phyloP scores from a whole-genome alignment of 768 basidiomycete species.

The Russula foetens region DNA sequence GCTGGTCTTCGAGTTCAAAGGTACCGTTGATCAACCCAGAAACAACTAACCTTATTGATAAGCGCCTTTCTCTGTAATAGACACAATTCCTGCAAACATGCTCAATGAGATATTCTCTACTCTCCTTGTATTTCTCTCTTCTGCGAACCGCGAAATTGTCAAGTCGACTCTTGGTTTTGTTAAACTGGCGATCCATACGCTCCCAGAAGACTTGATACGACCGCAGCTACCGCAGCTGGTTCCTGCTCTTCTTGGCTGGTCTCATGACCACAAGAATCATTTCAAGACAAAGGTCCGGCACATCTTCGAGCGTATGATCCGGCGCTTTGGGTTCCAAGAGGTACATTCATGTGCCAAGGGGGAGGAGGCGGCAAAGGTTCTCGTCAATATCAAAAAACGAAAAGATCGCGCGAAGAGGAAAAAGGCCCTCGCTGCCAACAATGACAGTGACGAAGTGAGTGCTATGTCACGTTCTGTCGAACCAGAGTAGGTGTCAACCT shows the following conservation, averaged over 20 bases:
- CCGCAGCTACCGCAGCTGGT: constrained; percentile 74
- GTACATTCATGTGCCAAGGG: constrained; percentile 67
- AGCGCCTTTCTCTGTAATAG: constrained; percentile 30
- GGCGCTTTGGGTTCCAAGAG: constrained; percentile 83
- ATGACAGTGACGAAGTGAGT: constrained; percentile 51
- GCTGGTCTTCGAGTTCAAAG: constrained; percentile 92
- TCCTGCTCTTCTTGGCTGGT: constrained; percentile 82
- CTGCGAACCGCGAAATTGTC: constrained; percentile 94
- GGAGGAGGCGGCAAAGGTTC: constrained; percentile 79
- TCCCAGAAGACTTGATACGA: constrained; percentile 61
- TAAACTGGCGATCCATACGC: constrained; percentile 86
- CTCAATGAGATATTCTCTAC: constrained; percentile 81
- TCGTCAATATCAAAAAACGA: constrained; percentile 90
- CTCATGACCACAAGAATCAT: constrained; percentile 97
- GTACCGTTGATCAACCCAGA: constrained; percentile 32
- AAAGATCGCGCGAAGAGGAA: constrained; percentile 91
- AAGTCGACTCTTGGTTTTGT: constrained; percentile 93
- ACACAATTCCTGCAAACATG: constrained; percentile 60
- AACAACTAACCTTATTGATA: neutral
- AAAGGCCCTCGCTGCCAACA: constrained; percentile 48
- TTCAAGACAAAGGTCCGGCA: constrained; percentile 97
- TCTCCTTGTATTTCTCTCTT: constrained; percentile 82
- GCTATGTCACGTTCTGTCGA: constrained; percentile 21
- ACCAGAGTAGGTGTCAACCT: neutral
- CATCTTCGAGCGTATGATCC: constrained; percentile 92